Conservation (phyloP, 139 green algal species). For the Penium margaritaceum region DNA sequence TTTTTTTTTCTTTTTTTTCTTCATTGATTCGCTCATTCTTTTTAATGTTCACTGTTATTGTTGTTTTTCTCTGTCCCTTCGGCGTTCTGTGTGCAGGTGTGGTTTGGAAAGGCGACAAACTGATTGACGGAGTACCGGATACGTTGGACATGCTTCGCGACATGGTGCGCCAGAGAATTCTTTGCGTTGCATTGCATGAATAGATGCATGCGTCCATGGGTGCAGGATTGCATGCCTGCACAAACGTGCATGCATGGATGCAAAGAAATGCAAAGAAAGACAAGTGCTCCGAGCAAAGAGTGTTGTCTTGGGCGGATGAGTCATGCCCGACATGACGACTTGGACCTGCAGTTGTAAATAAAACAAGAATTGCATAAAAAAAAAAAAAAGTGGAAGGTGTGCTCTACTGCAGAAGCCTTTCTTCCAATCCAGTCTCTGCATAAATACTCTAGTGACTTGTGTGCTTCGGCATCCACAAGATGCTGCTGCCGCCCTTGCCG, state of each 20-base stretch:
- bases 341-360: conserved; percentile 83
- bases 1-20: conserved; percentile 16
- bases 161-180: conserved; percentile 54
- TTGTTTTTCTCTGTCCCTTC: neutral
- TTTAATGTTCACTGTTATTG: neutral
- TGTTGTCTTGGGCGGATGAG: conserved; percentile 74
- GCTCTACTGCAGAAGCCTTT: too few relatives aligned
- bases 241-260: neutral
- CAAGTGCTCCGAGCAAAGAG: neutral
- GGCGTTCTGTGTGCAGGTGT: conserved; percentile 61
- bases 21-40: neutral
- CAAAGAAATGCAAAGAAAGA: neutral
- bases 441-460: too few relatives aligned
- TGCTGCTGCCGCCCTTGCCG: too few relatives aligned
- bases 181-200: neutral
- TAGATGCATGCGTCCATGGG: neutral
- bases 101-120: conserved; percentile 90
- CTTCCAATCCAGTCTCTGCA: too few relatives aligned
- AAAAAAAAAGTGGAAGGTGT: too few relatives aligned
- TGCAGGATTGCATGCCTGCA: neutral
- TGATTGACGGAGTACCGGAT: conserved; percentile 94
- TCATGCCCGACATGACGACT: conserved; percentile 99
- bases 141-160: conserved; percentile 82
- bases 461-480: too few relatives aligned
- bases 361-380: too few relatives aligned